Conservation (phyloP, 345 rosid genomes). For the Gossypium stocksii region DNA sequence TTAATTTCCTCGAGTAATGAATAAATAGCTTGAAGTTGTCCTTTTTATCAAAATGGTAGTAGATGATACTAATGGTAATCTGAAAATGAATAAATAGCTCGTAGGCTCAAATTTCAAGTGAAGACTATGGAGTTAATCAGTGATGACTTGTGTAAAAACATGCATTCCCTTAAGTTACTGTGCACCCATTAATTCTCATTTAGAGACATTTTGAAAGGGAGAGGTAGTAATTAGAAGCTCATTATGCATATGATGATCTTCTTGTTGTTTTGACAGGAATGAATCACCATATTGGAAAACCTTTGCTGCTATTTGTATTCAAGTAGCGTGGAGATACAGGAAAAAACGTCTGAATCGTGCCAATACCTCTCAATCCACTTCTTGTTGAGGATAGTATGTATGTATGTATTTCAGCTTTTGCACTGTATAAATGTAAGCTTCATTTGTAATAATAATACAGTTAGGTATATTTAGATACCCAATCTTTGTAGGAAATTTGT, state of each 20-base stretch:
- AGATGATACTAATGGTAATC: too few species aligned
- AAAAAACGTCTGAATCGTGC: slow-evolving; percentile 44
- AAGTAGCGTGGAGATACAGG: slow-evolving; percentile 74
- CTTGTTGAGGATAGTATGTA: slow-evolving; percentile 1
- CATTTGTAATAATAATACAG: background rate
- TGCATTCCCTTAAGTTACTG: background rate
- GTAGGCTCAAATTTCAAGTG: background rate
- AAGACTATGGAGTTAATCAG: slow-evolving; percentile 17
- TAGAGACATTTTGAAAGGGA: background rate
- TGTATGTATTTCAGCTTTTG: background rate
- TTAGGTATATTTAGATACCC: background rate
- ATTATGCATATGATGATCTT: background rate
- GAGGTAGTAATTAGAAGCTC: background rate
- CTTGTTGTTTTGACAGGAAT: slow-evolving; percentile 36
- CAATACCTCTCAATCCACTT: slow-evolving; percentile 19
- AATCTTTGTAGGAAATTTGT: background rate
- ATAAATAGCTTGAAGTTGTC: too few species aligned
- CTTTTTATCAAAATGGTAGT: too few species aligned
- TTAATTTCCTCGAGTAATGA: background rate
- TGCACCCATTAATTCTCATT: background rate
- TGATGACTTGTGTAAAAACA: background rate
- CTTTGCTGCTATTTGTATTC: slow-evolving; percentile 56
- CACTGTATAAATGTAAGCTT: background rate
- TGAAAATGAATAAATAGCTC: too few species aligned
- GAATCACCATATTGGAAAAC: slow-evolving; percentile 78